These are phyloP conservation scores for Tephrocybe rancida DNA, from an alignment of 768 basidiomycete genomes.

Conservation along the genomic window DNA sequence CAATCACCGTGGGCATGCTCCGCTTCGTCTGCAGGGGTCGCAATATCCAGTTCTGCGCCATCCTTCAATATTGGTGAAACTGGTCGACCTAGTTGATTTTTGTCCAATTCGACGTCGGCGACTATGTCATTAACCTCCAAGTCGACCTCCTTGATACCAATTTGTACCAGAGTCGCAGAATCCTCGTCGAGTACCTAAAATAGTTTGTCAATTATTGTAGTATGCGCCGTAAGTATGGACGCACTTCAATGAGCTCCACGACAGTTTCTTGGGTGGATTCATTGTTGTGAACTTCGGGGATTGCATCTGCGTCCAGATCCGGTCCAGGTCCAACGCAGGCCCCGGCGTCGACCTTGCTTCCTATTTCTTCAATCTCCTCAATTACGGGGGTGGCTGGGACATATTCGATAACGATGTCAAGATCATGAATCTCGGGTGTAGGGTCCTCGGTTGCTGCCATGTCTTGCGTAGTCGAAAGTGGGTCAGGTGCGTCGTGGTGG, in stretches of 20 bases:
- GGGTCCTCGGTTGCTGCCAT: no score
- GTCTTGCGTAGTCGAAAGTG: no score
- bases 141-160: background rate
- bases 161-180: background rate
- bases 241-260: background rate
- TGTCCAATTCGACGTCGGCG: no score
- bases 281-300: background rate
- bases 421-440: background rate
- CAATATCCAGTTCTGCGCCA: no score
- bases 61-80: no score
- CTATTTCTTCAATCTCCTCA: constrained; percentile 9
- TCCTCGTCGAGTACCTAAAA: constrained; percentile 1
- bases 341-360: background rate
- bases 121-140: background rate
- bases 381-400: background rate
- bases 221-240: background rate
- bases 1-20: no score
- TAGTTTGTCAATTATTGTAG: background rate
- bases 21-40: no score
- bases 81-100: no score
- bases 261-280: background rate
- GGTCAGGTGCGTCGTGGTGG: no score
- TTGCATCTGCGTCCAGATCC: constrained; percentile 8
- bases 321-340: constrained; percentile 11
- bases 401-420: background rate